Evolutionary conservation across 2,329 filamentous ascomycete species (phyloP).

Genomic region (Hypoxylon sp.): DNA sequence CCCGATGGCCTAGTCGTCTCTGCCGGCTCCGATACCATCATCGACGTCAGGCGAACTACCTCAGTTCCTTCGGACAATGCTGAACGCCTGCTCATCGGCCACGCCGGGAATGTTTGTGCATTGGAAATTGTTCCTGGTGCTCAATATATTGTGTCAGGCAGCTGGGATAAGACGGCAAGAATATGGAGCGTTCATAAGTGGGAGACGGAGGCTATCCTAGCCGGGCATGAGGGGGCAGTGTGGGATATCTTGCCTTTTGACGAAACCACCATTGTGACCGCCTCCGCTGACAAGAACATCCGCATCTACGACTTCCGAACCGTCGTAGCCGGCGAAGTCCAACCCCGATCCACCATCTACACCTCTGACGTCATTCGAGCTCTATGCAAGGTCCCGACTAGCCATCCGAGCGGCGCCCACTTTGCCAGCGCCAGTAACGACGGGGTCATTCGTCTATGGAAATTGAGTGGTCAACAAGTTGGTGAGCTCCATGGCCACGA

Average conservation of each 20-base stretch:
- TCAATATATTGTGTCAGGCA: slow-evolving; percentile 85
- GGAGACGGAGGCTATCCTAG: slow-evolving; percentile 80
- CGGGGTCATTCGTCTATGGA: slow-evolving; percentile 89
- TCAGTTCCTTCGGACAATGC: slow-evolving; percentile 80
- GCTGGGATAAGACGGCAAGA: slow-evolving; percentile 91
- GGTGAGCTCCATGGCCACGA: slow-evolving; percentile 89
- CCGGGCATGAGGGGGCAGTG: slow-evolving; percentile 82
- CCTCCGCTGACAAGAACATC: slow-evolving; percentile 90
- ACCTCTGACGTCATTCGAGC: slow-evolving; percentile 89
- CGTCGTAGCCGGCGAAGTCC: slow-evolving; percentile 68
- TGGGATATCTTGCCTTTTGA: slow-evolving; percentile 94
- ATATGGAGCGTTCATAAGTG: slow-evolving; percentile 90
- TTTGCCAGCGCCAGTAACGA: slow-evolving; percentile 97
- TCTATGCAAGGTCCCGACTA: slow-evolving; percentile 82
- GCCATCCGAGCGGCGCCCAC: slow-evolving; percentile 86
- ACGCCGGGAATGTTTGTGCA: slow-evolving; percentile 88
- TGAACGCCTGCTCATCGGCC: slow-evolving; percentile 87
- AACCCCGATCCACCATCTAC: slow-evolving; percentile 69
- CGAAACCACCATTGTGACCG: slow-evolving; percentile 86
- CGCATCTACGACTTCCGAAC: slow-evolving; percentile 83
- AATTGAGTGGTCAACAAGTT: slow-evolving; percentile 80
- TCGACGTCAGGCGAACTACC: slow-evolving; percentile 85
- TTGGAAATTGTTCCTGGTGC: slow-evolving; percentile 83
- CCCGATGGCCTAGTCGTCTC: slow-evolving; percentile 88
- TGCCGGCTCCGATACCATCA: slow-evolving; percentile 91